phyloP scores from a whole-genome alignment of 306 rosid genomes.

The Argentina anserina region DNA sequence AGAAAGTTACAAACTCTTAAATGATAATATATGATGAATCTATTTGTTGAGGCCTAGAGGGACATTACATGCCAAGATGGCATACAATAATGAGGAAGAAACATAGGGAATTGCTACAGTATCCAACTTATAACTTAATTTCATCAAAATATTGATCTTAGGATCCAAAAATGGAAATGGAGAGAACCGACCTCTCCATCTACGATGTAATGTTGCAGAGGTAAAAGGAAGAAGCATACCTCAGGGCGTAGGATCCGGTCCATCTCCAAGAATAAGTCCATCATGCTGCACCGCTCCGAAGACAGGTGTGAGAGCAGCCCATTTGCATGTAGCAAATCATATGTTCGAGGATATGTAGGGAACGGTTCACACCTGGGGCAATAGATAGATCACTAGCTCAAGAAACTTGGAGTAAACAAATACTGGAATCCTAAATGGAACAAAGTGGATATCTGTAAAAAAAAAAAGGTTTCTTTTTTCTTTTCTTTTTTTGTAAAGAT shows the following conservation, averaged over 20 bases:
- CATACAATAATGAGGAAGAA: neutral
- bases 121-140: neutral
- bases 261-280: slow-evolving; percentile 85
- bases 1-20: neutral
- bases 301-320: slow-evolving; percentile 71
- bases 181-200: neutral
- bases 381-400: slow-evolving; percentile 19
- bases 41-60: neutral
- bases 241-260: slow-evolving; percentile 96
- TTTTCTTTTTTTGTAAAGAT: neutral
- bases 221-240: slow-evolving; percentile 35
- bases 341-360: slow-evolving; percentile 96
- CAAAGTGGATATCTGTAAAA: neutral
- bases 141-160: neutral
- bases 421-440: neutral
- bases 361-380: slow-evolving; percentile 90
- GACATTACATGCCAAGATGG: neutral
- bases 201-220: neutral
- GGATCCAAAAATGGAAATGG: neutral
- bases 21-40: neutral
- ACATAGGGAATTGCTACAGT: neutral
- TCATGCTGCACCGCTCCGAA: slow-evolving; percentile 71
- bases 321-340: slow-evolving; percentile 84
- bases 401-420: neutral
- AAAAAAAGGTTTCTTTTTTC: neutral